These are phyloP conservation scores for Dictyostelium purpureum DNA, from an alignment of 78 protist species.

Conservation along the genomic window DNA sequence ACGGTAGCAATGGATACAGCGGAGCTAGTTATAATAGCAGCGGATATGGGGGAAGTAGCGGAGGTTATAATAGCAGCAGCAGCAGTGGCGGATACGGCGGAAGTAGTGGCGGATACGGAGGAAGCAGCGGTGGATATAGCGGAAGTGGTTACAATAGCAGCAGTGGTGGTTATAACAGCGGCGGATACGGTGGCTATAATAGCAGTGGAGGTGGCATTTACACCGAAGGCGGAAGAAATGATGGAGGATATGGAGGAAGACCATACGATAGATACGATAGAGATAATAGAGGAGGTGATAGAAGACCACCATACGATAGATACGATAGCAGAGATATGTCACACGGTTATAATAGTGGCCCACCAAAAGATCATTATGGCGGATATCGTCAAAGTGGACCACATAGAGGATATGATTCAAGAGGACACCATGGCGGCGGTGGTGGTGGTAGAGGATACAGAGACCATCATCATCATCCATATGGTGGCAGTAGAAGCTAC, in stretches of 20 bases:
- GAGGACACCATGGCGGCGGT: conserved; percentile 28
- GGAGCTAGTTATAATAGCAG: background rate
- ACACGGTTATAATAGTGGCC: background rate
- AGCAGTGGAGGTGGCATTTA: too few relatives aligned
- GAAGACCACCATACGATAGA: background rate
- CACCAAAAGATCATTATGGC: background rate
- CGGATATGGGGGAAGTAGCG: background rate
- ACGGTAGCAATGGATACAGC: background rate
- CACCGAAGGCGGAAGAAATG: too few relatives aligned
- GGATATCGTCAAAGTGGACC: background rate
- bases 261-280: background rate
- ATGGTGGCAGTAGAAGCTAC: conserved; percentile 15
- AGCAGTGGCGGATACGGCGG: background rate
- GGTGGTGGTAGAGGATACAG: conserved; percentile 18
- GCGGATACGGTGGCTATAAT: conserved; percentile 1
- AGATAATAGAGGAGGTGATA: background rate
- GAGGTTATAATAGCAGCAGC: background rate
- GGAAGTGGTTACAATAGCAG: conserved; percentile 17
- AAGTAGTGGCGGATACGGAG: background rate
- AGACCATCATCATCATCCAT: conserved; percentile 3
- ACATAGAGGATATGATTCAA: conserved; percentile 6
- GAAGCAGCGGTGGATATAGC: background rate
- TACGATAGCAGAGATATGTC: background rate
- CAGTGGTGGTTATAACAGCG: background rate
- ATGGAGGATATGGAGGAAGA: background rate